Evolutionary conservation across 805 yeast species (phyloP), one percentile per base, ranked within the genome.

Genomic region (Scheffersomyces lignosus): DNA sequence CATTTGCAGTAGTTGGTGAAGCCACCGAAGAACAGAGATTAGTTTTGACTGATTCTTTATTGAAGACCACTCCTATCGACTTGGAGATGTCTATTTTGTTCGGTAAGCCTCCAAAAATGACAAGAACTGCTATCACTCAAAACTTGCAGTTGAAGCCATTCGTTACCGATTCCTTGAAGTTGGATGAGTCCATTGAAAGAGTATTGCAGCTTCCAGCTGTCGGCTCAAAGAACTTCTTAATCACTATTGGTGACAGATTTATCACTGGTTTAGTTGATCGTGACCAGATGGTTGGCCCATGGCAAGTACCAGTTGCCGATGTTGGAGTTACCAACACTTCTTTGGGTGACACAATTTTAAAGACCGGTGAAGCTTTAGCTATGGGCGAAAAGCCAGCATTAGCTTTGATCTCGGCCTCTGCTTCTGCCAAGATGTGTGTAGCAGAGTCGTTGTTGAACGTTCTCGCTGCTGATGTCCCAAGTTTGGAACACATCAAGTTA

Each of bases 291-390:
- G 98, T 93, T 42, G 99, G 99, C 27, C 98, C 98, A 58, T 93
- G 98, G 98, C 99, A 93, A 73, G 93, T 86, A 7, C 99, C 99
- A 33, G 98, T 93, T 22, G 93, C 98, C 13, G 98, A 93, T 59
- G 97, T 90, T 37, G 98, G 96, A 67, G 96, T 93, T 36, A 90
- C 98, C 16, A 84, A 85, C 41, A 83, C 97, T 0, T 85, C 96
- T 1, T 73, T 88, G 34, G 96, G 96, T 56, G 84, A 80, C 35
- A 71, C 74, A 4, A 60, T 84, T 34, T 62, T 82, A 44, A 48
- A 66, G 3, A 83, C 95, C n/a, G 99, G 99, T 72, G 99, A 93
- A 70, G 96, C 98, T 6, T 68, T 93, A 67, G 90, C 98, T 2
- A 83, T 89, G 88, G 99, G 99, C 48, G 99, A 93, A 69, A 83